Evolutionary conservation across 164 flowering plant genomes (phyloP).

Genomic region (Taxillus chinensis): DNA sequence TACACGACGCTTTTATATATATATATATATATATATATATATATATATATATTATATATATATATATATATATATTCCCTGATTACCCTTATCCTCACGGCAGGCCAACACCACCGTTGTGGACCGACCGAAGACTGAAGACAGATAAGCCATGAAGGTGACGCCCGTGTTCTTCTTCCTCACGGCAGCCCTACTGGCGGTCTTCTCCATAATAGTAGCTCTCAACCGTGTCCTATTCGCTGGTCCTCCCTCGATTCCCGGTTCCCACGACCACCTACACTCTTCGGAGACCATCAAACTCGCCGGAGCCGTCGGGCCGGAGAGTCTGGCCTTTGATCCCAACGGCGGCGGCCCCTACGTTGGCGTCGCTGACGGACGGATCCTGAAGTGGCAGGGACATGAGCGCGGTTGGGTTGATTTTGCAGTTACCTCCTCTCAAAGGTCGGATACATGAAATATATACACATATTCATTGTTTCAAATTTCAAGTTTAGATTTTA

Average conservation of each 20-base stretch:
- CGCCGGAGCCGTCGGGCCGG: slow-evolving; percentile 48
- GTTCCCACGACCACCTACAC: slow-evolving; percentile 30
- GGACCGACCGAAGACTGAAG: not conserved
- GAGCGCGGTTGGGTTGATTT: slow-evolving; percentile 41
- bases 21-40: too few species aligned
- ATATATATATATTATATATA: too few species aligned
- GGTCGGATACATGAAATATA: slow-evolving; percentile 18
- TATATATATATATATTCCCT: too few species aligned
- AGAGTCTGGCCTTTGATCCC: slow-evolving; percentile 58
- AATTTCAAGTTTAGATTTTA: not conserved
- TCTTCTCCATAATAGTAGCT: slow-evolving; percentile 11
- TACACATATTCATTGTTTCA: not conserved
- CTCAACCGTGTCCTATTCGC: slow-evolving; percentile 6
- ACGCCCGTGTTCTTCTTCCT: slow-evolving; percentile 8
- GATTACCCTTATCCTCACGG: too few species aligned
- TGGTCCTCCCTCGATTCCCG: slow-evolving; percentile 20
- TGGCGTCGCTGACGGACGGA: slow-evolving; percentile 64
- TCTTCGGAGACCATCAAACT: slow-evolving; percentile 17
- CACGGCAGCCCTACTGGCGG: slow-evolving; percentile 13
- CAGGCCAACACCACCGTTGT: too few species aligned
- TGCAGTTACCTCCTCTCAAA: slow-evolving; percentile 42
- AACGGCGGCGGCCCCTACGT: slow-evolving; percentile 60
- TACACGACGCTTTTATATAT: too few species aligned
- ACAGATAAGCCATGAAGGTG: slow-evolving; percentile 3
- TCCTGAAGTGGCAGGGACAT: slow-evolving; percentile 41